Conservation (phyloP, 2,329 filamentous ascomycete species). For the Diaporthe capsici region DNA sequence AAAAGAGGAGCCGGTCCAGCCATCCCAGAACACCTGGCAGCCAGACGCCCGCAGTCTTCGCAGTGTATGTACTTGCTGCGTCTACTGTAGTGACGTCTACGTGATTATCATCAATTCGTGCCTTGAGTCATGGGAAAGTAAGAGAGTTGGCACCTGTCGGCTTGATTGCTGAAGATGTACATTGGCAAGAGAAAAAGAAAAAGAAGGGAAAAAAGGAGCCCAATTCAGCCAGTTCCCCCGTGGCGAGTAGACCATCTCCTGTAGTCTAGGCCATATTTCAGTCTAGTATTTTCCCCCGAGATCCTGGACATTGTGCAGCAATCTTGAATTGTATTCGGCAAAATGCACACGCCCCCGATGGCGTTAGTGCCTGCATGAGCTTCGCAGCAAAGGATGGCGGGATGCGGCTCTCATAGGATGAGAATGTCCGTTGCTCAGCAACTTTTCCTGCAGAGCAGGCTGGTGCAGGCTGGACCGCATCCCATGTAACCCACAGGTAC, state of each 20-base stretch:
- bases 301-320: background rate
- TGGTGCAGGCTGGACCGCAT: background rate
- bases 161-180: background rate
- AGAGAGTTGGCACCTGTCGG: background rate
- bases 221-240: background rate
- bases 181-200: background rate
- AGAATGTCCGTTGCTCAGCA: conserved; percentile 26
- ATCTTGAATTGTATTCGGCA: conserved; percentile 25
- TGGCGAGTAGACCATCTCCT: background rate
- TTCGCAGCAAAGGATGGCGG: conserved; percentile 6
- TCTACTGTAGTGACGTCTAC: conserved; percentile 1
- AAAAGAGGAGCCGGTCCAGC: conserved; percentile 10
- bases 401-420: conserved; percentile 28
- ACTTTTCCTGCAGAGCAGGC: conserved; percentile 8
- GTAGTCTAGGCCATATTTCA: background rate
- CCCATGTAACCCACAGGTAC: conserved; percentile 30
- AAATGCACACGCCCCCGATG: conserved; percentile 27
- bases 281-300: background rate
- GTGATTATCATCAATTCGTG: conserved; percentile 9
- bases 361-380: conserved; percentile 24
- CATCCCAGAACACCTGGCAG: conserved; percentile 15
- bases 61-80: background rate
- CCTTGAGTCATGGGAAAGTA: background rate
- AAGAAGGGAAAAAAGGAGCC: background rate
- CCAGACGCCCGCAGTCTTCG: background rate